phyloP scores from a whole-genome alignment of 1,284 basidiomycete species.

The Takashimella koratensis region DNA sequence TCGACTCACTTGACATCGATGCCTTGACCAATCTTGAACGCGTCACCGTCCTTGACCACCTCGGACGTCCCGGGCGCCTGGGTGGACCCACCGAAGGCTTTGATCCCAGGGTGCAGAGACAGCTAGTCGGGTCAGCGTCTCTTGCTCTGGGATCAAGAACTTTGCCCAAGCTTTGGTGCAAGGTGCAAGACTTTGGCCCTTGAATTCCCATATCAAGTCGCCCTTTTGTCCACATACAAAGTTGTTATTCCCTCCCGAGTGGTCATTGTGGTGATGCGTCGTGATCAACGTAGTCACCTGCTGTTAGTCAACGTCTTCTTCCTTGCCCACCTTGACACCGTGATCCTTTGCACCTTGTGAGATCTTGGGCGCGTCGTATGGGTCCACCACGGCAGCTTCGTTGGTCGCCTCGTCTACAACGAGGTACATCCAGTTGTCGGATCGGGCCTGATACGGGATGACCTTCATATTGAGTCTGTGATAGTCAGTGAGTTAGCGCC shows the following conservation, averaged over 20 bases:
- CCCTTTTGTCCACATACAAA: constrained; percentile 49
- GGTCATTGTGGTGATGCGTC: constrained; percentile 86
- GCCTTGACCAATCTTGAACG: constrained; percentile 66
- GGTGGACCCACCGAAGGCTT: constrained; percentile 80
- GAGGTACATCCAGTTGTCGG: constrained; percentile 87
- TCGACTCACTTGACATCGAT: constrained; percentile 62
- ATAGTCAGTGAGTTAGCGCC: background rate
- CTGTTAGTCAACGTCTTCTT: background rate
- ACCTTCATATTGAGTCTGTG: constrained; percentile 43
- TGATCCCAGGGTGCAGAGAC: constrained; percentile 56
- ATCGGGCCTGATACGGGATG: constrained; percentile 68
- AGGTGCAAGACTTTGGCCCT: no score
- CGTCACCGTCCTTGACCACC: constrained; percentile 71
- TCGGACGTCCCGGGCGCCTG: constrained; percentile 65
- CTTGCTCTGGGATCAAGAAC: background rate
- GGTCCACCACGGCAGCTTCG: constrained; percentile 62
- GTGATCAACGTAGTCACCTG: constrained; percentile 70
- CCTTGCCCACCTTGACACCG: constrained; percentile 56
- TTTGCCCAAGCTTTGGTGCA: background rate
- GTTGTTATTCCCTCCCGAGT: constrained; percentile 78
- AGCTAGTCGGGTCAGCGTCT: constrained; percentile 14
- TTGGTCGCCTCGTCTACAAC: constrained; percentile 68
- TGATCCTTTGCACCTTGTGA: constrained; percentile 62
- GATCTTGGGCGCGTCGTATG: constrained; percentile 77
- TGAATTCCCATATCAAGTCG: no score